Conservation (phyloP, 225 moss, liverwort and hornwort species). For the Polytrichum formosum region DNA sequence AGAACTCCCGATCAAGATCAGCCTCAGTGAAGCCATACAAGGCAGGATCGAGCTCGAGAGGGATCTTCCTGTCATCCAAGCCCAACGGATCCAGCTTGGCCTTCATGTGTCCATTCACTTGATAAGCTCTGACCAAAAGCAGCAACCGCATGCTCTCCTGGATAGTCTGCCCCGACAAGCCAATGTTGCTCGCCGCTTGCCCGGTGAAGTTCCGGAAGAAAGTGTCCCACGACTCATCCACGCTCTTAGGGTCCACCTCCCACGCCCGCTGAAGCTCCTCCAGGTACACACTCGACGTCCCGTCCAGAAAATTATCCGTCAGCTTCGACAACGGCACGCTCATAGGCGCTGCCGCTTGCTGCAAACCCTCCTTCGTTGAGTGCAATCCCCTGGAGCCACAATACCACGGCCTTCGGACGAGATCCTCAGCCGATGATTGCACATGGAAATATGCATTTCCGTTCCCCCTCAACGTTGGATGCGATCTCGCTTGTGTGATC, state of each 20-base stretch:
- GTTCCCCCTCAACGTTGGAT: slow-evolving; percentile 25
- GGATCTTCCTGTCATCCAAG: slow-evolving; percentile 54
- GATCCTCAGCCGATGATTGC: neutral
- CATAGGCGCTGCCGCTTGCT: slow-evolving; percentile 37
- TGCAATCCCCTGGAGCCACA: slow-evolving; percentile 25
- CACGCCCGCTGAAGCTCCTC: slow-evolving; percentile 94
- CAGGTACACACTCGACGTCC: slow-evolving; percentile 85
- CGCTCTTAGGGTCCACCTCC: slow-evolving; percentile 86
- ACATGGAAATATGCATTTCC: slow-evolving; percentile 5
- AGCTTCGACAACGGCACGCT: slow-evolving; percentile 86
- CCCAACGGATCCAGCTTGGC: slow-evolving; percentile 81
- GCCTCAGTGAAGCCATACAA: slow-evolving; percentile 72
- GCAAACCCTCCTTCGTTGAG: slow-evolving; percentile 23
- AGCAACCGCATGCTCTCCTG: slow-evolving; percentile 85
- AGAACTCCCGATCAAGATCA: slow-evolving; percentile 78
- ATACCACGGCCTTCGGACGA: neutral
- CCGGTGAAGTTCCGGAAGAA: slow-evolving; percentile 93
- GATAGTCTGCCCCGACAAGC: slow-evolving; percentile 52
- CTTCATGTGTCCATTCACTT: slow-evolving; percentile 96
- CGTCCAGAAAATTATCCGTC: slow-evolving; percentile 88
- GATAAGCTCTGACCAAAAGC: slow-evolving; percentile 84
- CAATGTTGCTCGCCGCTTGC: slow-evolving; percentile 29
- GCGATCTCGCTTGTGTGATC: slow-evolving; percentile 29
- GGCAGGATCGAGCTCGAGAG: slow-evolving; percentile 79
- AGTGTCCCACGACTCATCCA: slow-evolving; percentile 86